A percentile compares a stretch with the other conserved stretches of the same genome.
These are phyloP conservation scores for Singerocomus inundabilis DNA, from an alignment of 1,284 basidiomycete species.

Conservation along the genomic window DNA sequence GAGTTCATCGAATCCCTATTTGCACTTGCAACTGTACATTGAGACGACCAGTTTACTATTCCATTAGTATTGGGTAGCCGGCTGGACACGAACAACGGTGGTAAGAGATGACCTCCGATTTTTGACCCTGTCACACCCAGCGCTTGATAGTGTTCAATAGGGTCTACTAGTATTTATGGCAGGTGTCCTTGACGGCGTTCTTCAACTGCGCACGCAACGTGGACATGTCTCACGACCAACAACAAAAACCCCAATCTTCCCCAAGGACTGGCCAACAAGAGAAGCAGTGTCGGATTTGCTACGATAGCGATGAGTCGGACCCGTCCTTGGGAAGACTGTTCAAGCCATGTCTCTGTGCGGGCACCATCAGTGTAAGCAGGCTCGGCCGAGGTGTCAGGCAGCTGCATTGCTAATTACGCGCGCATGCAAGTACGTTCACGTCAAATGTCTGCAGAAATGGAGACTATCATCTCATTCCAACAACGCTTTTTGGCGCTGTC, in stretches of 20 bases:
- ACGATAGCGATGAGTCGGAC: constrained; percentile 58
- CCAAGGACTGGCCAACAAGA: constrained; percentile 29
- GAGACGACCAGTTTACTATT: background rate
- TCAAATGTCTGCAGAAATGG: constrained; percentile 74
- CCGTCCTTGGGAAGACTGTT: constrained; percentile 65
- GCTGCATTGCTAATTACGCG: constrained; percentile 16
- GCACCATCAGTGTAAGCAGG: constrained; percentile 69
- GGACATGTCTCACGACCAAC: constrained; percentile 20
- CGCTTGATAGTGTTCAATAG: background rate
- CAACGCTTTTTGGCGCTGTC: constrained; percentile 70
- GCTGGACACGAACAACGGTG: constrained; percentile 1
- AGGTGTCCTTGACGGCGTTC: background rate
- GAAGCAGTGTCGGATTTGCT: constrained; percentile 74
- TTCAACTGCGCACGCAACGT: constrained; percentile 9
- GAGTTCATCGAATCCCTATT: background rate
- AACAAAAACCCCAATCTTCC: constrained; percentile 11
- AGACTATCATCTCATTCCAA: constrained; percentile 54
- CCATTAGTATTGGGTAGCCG: background rate
- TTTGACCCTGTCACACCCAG: background rate
- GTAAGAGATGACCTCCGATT: background rate
- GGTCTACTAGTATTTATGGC: background rate
- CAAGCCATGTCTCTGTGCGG: constrained; percentile 74
- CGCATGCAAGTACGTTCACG: constrained; percentile 61
- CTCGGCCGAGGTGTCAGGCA: constrained; percentile 2
- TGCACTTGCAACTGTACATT: background rate